phyloP scores from a whole-genome alignment of 2,329 filamentous ascomycete species.

The Didymella glomerata region DNA sequence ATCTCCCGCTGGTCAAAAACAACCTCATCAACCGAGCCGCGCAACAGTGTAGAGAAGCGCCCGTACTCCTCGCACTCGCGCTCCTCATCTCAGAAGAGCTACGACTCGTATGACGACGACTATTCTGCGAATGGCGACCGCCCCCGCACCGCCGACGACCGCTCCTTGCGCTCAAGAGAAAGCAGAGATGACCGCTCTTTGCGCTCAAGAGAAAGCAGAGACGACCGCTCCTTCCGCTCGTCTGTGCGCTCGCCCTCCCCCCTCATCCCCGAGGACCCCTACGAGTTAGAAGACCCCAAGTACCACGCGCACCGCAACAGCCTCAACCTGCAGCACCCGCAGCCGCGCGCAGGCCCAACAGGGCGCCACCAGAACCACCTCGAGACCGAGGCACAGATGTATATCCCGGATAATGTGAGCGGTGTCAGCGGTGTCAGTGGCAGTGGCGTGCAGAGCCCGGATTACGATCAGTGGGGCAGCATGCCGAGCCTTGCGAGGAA shows the following conservation, averaged over 20 bases:
- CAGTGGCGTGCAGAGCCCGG: slow-evolving; percentile 38
- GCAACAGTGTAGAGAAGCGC: slow-evolving; percentile 71
- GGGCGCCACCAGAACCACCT: slow-evolving; percentile 77
- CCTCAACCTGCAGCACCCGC: slow-evolving; percentile 79
- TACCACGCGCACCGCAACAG: slow-evolving; percentile 85
- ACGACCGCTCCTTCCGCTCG: slow-evolving; percentile 25
- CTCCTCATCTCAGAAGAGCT: slow-evolving; percentile 69
- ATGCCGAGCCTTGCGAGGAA: slow-evolving; percentile 54
- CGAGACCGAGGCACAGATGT: slow-evolving; percentile 76
- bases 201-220: slow-evolving; percentile 2
- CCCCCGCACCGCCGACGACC: slow-evolving; percentile 45
- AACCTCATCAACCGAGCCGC: slow-evolving; percentile 83
- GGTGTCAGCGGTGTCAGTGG: slow-evolving; percentile 15
- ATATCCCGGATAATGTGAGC: slow-evolving; percentile 54
- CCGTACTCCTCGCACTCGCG: slow-evolving; percentile 69
- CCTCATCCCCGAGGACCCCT: slow-evolving; percentile 62
- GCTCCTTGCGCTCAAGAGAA: slow-evolving; percentile 2
- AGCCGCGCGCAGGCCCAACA: slow-evolving; percentile 76
- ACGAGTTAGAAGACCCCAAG: slow-evolving; percentile 70
- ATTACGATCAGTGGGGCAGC: slow-evolving; percentile 60
- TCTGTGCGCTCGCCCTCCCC: slow-evolving; percentile 53
- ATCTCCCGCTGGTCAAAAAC: slow-evolving; percentile 98
- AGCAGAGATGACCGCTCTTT: slow-evolving; percentile 21
- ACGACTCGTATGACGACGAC: slow-evolving; percentile 65
- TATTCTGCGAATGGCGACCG: slow-evolving; percentile 66